phyloP scores from a whole-genome alignment of 257 asterid species.

The Fraxinus pennsylvanica region DNA sequence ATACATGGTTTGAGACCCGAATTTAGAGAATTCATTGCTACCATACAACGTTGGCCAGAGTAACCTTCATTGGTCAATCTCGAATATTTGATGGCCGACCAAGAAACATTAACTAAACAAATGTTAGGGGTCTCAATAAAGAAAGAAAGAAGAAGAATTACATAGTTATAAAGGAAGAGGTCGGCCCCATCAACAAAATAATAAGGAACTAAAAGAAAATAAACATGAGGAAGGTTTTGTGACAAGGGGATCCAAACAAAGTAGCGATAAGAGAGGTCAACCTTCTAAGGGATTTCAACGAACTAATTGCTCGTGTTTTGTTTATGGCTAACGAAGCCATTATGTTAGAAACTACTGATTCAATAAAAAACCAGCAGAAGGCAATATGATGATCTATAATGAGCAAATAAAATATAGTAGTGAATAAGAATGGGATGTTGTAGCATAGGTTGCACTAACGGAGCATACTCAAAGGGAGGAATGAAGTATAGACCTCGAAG shows the following conservation, averaged over 20 bases:
- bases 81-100: constrained; percentile 3
- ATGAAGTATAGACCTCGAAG: too few species aligned
- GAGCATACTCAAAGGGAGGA: too few species aligned
- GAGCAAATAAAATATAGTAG: not conserved
- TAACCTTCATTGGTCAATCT: not conserved
- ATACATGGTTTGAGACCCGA: constrained; percentile 4
- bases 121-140: constrained; percentile 9
- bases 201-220: not conserved
- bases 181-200: not conserved
- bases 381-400: not conserved
- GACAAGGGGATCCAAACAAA: not conserved
- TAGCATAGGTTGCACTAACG: too few species aligned
- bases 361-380: not conserved
- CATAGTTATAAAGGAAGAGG: not conserved
- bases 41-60: not conserved
- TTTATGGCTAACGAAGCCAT: not conserved
- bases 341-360: not conserved
- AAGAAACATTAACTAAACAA: constrained; percentile 19
- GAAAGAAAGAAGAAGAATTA: not conserved
- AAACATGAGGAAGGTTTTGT: not conserved
- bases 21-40: not conserved
- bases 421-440: constrained; percentile 3
- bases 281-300: not conserved
- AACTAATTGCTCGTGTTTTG: not conserved
- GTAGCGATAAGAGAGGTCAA: not conserved